These are phyloP conservation scores for Torulaspora microellipsoides DNA, from an alignment of 805 yeast genomes.

Conservation along the genomic window DNA sequence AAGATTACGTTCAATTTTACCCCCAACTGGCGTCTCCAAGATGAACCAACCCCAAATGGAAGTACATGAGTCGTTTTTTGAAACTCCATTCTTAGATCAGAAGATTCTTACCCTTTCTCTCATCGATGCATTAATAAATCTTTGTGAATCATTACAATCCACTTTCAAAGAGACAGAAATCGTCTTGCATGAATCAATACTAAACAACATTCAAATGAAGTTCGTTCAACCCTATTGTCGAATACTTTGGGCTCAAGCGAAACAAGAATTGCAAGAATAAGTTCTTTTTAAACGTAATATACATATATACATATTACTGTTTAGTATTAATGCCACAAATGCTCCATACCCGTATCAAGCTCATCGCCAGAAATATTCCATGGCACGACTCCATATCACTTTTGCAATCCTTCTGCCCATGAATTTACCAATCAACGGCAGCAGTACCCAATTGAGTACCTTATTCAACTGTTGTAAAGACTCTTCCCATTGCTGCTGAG, in stretches of 20 bases:
- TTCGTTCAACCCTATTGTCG: slow-evolving; percentile 8
- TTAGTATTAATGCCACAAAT: neutral
- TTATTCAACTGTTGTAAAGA: slow-evolving; percentile 54
- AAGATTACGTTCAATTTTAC: slow-evolving; percentile 1
- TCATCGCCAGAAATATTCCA: slow-evolving; percentile 21
- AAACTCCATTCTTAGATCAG: slow-evolving; percentile 2
- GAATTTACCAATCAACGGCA: slow-evolving; percentile 64
- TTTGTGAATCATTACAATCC: slow-evolving; percentile 1
- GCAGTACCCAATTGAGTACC: slow-evolving; percentile 52
- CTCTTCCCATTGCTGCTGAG: slow-evolving; percentile 73
- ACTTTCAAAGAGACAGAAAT: neutral
- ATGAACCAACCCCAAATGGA: neutral
- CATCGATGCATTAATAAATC: slow-evolving; percentile 4
- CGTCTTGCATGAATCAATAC: slow-evolving; percentile 1
- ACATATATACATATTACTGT: neutral
- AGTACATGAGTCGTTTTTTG: neutral
- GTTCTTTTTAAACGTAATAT: slow-evolving; percentile 1
- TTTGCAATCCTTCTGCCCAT: slow-evolving; percentile 59
- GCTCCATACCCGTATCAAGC: neutral
- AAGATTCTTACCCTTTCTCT: slow-evolving; percentile 2
- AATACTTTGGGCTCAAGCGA: slow-evolving; percentile 8
- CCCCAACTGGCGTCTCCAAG: neutral
- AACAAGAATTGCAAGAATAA: slow-evolving; percentile 3
- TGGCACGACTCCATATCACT: slow-evolving; percentile 27
- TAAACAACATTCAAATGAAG: slow-evolving; percentile 3